Percentiles rank a stretch among this genome's conserved stretches.
These are phyloP conservation scores for Fusarium beomiforme DNA, from an alignment of 2,329 filamentous ascomycete genomes.

Conservation along the genomic window DNA sequence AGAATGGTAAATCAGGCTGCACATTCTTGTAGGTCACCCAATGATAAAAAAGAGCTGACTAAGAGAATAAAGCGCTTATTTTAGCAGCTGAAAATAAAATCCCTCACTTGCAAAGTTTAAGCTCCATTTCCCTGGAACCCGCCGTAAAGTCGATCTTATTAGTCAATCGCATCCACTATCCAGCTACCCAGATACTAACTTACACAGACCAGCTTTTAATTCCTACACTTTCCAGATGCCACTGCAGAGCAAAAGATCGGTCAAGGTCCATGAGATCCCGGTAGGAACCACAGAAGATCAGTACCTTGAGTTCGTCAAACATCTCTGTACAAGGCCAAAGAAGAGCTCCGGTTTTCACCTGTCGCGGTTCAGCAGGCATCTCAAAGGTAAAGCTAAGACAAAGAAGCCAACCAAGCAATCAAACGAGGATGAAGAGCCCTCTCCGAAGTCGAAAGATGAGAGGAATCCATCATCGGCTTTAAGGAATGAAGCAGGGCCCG, in stretches of 20 bases:
- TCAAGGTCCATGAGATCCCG: neutral
- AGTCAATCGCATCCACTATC: neutral
- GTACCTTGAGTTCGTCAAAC: neutral
- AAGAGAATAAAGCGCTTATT: accelerated
- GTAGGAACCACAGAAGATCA: accelerated
- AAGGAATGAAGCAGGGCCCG: neutral
- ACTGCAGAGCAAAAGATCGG: neutral
- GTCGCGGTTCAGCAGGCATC: accelerated
- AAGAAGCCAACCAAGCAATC: accelerated
- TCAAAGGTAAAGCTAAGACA: accelerated
- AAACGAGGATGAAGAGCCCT: accelerated
- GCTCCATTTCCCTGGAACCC: neutral
- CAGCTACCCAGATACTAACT: neutral
- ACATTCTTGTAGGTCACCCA: neutral
- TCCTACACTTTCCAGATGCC: accelerated
- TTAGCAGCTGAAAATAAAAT: neutral
- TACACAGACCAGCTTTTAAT: accelerated
- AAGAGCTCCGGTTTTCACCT: accelerated
- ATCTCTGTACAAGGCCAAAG: accelerated
- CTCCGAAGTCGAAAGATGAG: neutral
- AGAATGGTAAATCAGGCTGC: neutral
- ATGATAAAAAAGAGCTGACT: neutral
- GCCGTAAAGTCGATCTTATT: accelerated
- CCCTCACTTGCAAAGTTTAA: neutral
- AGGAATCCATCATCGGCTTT: accelerated